phyloP scores from a whole-genome alignment of 176 grass and related monocot genomes.

The Zoysia japonica region DNA sequence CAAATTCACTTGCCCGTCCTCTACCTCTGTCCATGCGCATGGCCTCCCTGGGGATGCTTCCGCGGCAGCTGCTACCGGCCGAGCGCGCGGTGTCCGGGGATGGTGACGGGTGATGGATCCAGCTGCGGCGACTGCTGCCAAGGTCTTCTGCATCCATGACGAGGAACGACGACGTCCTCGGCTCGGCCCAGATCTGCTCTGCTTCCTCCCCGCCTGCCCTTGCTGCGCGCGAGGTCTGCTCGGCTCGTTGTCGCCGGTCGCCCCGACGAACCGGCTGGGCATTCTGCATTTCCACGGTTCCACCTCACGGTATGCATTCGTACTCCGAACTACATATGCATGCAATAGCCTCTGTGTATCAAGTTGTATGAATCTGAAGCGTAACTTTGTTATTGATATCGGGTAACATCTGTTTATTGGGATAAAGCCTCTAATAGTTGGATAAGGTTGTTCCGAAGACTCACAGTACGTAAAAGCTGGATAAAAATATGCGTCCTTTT shows the following conservation, averaged over 20 bases:
- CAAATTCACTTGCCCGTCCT: too few relatives aligned
- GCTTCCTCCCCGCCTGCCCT: not conserved
- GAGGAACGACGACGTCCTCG: not conserved
- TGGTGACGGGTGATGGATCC: not conserved
- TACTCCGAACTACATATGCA: not conserved
- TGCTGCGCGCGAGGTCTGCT: not conserved
- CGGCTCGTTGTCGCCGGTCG: not conserved
- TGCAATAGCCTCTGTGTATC: not conserved
- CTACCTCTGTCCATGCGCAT: too few relatives aligned
- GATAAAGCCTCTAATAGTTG: not conserved
- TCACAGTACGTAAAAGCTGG: not conserved
- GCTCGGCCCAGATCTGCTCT: not conserved
- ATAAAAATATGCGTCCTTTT: not conserved
- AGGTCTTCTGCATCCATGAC: not conserved
- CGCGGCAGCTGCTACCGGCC: too few relatives aligned
- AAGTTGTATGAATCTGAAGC: not conserved
- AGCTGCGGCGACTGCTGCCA: not conserved
- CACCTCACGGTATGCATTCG: not conserved
- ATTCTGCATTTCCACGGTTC: not conserved
- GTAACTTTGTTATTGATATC: too few relatives aligned
- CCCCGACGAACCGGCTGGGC: not conserved
- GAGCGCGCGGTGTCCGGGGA: too few relatives aligned
- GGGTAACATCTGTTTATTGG: too few relatives aligned
- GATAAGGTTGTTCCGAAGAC: not conserved
- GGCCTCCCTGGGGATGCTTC: too few relatives aligned